phyloP scores from a whole-genome alignment of 1,284 basidiomycete species.

The Moniliophthora roreri region DNA sequence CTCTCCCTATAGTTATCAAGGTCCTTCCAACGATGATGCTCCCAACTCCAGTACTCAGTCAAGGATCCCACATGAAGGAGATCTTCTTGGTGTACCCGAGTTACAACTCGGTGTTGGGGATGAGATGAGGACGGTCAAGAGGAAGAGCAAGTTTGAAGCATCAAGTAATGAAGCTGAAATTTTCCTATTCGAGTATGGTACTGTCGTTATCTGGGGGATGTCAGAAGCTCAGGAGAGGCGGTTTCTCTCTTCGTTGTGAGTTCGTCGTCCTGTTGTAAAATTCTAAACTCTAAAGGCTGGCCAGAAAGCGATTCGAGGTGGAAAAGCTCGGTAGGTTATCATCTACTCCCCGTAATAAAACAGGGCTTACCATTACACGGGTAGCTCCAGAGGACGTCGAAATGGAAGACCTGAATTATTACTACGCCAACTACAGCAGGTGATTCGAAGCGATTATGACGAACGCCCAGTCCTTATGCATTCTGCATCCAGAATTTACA shows the following conservation, averaged over 20 bases:
- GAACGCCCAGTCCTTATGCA: constrained; percentile 9
- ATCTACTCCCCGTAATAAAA: not conserved
- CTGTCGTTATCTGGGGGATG: constrained; percentile 98
- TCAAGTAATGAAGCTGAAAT: constrained; percentile 79
- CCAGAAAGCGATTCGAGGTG: constrained; percentile 88
- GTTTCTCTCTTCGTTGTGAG: constrained; percentile 86
- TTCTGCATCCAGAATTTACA: constrained; percentile 75
- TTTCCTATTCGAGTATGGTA: constrained; percentile 93
- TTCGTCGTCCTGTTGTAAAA: constrained; percentile 15
- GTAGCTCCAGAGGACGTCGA: constrained; percentile 81
- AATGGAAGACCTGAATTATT: constrained; percentile 97
- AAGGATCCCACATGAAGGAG: constrained; percentile 53
- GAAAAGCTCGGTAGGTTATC: constrained; percentile 77
- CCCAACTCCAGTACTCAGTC: constrained; percentile 6
- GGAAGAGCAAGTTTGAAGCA: constrained; percentile 65
- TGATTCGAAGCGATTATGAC: constrained; percentile 38
- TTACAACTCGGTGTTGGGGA: constrained; percentile 42
- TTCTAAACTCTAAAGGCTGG: constrained; percentile 16
- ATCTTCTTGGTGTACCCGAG: constrained; percentile 75
- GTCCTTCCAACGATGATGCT: constrained; percentile 29
- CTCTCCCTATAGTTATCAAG: constrained; percentile 79
- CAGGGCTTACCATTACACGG: not conserved
- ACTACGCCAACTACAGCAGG: constrained; percentile 96
- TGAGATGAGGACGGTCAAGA: constrained; percentile 40
- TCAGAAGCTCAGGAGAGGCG: constrained; percentile 88